phyloP scores from a whole-genome alignment of 495 filamentous ascomycete species.

The Daldinia decipiens region DNA sequence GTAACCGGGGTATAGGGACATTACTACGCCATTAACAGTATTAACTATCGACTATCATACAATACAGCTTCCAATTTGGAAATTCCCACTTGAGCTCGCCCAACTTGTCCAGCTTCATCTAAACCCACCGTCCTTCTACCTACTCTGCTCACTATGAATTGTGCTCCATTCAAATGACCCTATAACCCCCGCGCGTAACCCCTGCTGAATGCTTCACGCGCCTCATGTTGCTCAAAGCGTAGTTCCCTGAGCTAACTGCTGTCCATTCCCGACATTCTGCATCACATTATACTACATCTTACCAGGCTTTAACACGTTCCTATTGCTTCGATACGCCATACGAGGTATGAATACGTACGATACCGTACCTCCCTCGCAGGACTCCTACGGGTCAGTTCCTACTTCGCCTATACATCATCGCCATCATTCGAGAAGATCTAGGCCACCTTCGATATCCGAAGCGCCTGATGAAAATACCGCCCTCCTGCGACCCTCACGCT shows the following conservation, averaged over 20 bases:
- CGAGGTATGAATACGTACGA: slow-evolving; percentile 19
- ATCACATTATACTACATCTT: background rate
- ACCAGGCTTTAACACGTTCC: background rate
- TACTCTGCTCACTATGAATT: slow-evolving; percentile 6
- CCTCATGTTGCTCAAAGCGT: slow-evolving; percentile 11
- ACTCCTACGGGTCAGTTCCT: slow-evolving; percentile 31
- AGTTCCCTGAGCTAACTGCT: slow-evolving; percentile 17
- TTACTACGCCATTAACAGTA: background rate
- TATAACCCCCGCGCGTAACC: slow-evolving; percentile 10
- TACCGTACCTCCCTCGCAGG: slow-evolving; percentile 26
- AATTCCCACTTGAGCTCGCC: background rate
- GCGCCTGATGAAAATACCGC: slow-evolving; percentile 59
- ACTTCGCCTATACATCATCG: slow-evolving; percentile 31
- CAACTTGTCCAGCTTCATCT: background rate
- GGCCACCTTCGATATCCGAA: slow-evolving; percentile 50
- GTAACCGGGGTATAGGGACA: background rate
- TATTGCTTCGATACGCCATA: slow-evolving; percentile 26
- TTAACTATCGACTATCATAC: background rate
- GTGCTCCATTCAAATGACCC: slow-evolving; percentile 9
- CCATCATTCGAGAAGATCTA: slow-evolving; percentile 30
- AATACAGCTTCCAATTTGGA: slow-evolving; percentile 6
- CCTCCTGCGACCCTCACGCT: slow-evolving; percentile 54
- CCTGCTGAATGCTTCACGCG: slow-evolving; percentile 21
- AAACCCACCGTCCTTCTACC: background rate
- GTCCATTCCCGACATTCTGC: background rate